A percentile compares a stretch with the other conserved stretches of the same genome.
Evolutionary conservation across 2,329 filamentous ascomycete genomes (phyloP).

Genomic region (Fonsecaea pedrosoi): DNA sequence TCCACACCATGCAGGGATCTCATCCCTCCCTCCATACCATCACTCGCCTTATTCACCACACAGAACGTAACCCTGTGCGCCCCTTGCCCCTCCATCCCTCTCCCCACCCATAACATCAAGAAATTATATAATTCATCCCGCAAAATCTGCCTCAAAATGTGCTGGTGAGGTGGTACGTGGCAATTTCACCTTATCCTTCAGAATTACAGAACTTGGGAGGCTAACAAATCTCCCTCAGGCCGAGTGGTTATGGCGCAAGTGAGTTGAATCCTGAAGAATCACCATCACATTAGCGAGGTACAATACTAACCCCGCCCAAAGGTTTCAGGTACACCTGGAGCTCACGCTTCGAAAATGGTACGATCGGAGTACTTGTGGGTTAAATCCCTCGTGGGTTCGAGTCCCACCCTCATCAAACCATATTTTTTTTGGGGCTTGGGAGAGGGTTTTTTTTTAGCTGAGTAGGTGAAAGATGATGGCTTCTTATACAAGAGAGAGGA

Average conservation of each 20-base stretch:
- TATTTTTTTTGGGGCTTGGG: neutral
- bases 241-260: conserved; percentile 9
- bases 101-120: neutral
- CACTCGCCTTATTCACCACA: too few species aligned
- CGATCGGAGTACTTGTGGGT: neutral
- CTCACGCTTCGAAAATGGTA: neutral
- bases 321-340: conserved; percentile 4
- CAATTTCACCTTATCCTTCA: neutral
- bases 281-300: neutral
- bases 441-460: neutral
- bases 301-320: neutral
- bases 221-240: neutral
- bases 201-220: neutral
- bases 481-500: too few species aligned
- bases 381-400: conserved; percentile 19
- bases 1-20: too few species aligned
- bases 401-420: conserved; percentile 21
- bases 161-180: conserved; percentile 3
- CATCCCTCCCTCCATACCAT: too few species aligned
- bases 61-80: too few species aligned
- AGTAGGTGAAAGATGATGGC: neutral
- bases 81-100: neutral
- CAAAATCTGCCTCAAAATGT: neutral
- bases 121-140: neutral
- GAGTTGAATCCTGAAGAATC: neutral